Base-by-base conservation (phyloP, 345 rosid species). In the Ricinus communis region DNA sequence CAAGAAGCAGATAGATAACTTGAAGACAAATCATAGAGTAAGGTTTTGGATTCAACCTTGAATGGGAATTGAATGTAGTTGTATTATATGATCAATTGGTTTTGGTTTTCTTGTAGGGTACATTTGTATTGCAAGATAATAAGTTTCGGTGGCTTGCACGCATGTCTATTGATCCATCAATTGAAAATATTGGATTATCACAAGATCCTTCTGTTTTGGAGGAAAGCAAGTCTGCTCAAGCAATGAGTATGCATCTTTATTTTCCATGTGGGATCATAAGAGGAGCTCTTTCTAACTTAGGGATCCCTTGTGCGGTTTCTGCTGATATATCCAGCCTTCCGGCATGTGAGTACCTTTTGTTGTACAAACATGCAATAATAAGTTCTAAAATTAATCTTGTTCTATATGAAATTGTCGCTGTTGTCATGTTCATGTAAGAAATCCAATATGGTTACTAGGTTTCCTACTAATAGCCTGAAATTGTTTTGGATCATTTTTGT, bases 81-180 rank as follows among this genome's bases (percentile, higher is more conserved):
- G 49, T 21, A 4, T 40, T 13, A 25, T 41, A 33, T 68, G 50
- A 21, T 21, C 31, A 30, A 25, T 0, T 56, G 30, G 52, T 30
- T 61, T 25, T 53, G 52, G 50, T 54, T 77, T 5, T 76, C 62
- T 76, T 87, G 46, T 74, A 96, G 99, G 99, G 99, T 56, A 96
- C 99, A 33, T 96, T 89, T 83, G 99, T 96, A 66, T 79, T 96
- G 87, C 99, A 96, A 87, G 98, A 96, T 78, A 96, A 89, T 83
- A 81, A 77, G 58, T 96, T 96, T 69, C 87, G 93, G 5, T 96
- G 98, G 96, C 88, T 93, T 47, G 78, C 97, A 57, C 91, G 87
- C 53, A 85, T 96, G 80, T 84, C 97, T 0, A 50, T 78, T 24
- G 91, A 89, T 75, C 84, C 87, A 71, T 71, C 92, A 40, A 53